Evolutionary conservation across 2,329 filamentous ascomycete species (phyloP).

Genomic region (Huntiella moniliformis): DNA sequence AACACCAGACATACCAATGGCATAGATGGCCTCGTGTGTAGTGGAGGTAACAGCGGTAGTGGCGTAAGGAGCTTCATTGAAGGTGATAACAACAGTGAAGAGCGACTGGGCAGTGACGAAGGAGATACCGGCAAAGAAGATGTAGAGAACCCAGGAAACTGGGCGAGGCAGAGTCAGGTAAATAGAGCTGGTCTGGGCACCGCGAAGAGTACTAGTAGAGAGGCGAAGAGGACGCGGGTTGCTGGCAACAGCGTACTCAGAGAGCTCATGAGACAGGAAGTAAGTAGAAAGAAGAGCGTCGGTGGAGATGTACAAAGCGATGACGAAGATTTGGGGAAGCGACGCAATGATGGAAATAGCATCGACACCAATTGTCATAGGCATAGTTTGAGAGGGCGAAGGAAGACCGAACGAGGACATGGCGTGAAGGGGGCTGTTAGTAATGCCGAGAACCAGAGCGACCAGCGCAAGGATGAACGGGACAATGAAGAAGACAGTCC

Average conservation of each 20-base stretch:
- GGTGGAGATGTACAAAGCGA: constrained; percentile 26
- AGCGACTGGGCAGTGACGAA: constrained; percentile 29
- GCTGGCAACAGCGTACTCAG: constrained; percentile 22
- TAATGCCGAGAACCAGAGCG: constrained; percentile 22
- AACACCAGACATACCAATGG: constrained; percentile 24
- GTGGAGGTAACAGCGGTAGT: constrained; percentile 1
- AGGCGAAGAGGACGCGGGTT: constrained; percentile 23
- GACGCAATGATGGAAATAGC: constrained; percentile 22
- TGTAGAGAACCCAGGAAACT: constrained; percentile 26
- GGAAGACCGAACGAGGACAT: constrained; percentile 23
- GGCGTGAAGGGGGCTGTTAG: constrained; percentile 15
- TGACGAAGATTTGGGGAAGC: constrained; percentile 30
- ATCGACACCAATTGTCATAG: constrained; percentile 15
- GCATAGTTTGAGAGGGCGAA: constrained; percentile 20
- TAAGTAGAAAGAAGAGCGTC: constrained; percentile 30
- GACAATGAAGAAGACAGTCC: constrained; percentile 21
- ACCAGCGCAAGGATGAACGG: constrained; percentile 21
- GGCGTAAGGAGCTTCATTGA: constrained; percentile 13
- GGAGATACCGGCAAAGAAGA: constrained; percentile 24
- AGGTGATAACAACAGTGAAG: constrained; percentile 19
- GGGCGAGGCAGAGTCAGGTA: constrained; percentile 31
- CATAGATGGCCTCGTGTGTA: constrained; percentile 14
- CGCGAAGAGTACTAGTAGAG: constrained; percentile 25
- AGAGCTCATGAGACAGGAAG: constrained; percentile 31
- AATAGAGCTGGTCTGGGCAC: constrained; percentile 27